These are phyloP conservation scores for Naganishia friedmannii DNA, from an alignment of 768 basidiomycete species.

Conservation along the genomic window DNA sequence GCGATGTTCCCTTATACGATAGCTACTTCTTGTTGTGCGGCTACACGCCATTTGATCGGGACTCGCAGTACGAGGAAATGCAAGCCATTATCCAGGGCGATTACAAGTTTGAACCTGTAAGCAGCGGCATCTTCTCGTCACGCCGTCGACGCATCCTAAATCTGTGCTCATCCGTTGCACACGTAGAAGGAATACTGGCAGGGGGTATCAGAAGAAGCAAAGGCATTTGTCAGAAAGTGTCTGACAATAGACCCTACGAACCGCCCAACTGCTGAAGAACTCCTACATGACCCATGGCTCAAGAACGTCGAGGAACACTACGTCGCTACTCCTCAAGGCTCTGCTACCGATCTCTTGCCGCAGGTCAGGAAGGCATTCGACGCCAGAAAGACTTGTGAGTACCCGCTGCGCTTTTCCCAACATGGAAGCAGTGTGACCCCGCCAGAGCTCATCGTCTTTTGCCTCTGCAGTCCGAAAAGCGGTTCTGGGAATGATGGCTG, in stretches of 20 bases:
- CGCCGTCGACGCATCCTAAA: constrained; percentile 57
- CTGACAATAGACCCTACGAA: constrained; percentile 75
- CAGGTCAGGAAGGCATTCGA: constrained; percentile 86
- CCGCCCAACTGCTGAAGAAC: constrained; percentile 74
- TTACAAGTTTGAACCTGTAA: constrained; percentile 79
- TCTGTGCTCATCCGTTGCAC: constrained; percentile 77
- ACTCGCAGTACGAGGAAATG: constrained; percentile 75
- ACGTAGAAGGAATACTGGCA: constrained; percentile 54
- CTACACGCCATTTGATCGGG: constrained; percentile 93
- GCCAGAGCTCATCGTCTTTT: neutral
- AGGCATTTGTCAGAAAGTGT: constrained; percentile 75
- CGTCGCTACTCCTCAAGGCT: constrained; percentile 65
- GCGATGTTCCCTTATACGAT: neutral
- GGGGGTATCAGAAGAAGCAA: constrained; percentile 58
- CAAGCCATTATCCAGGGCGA: constrained; percentile 90
- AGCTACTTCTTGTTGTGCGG: constrained; percentile 83
- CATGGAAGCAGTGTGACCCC: neutral
- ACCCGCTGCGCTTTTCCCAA: constrained; percentile 2
- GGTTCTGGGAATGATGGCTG: constrained; percentile 78
- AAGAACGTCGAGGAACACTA: constrained; percentile 62
- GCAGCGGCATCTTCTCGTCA: constrained; percentile 28
- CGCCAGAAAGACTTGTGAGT: constrained; percentile 78
- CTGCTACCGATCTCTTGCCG: constrained; percentile 75
- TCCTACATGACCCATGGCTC: constrained; percentile 77
- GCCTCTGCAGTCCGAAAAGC: constrained; percentile 72